Evolutionary conservation across 305 asterid species (phyloP).

Genomic region (Fraxinus angustifolia): DNA sequence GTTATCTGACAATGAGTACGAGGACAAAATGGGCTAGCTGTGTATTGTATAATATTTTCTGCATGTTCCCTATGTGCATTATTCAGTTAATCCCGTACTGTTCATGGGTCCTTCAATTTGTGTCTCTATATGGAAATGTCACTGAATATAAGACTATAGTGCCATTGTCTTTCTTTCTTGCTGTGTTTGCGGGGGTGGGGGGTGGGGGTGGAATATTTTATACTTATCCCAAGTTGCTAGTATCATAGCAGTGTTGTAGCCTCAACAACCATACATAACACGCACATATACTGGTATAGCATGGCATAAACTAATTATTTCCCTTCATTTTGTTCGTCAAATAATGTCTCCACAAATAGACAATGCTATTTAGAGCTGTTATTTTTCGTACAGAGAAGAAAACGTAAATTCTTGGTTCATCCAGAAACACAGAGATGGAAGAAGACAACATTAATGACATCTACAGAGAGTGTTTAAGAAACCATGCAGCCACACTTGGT

Average conservation of each 20-base stretch:
- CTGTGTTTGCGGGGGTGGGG: background rate
- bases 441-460: slow-evolving; percentile 33
- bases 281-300: background rate
- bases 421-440: slow-evolving; percentile 24
- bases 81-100: slow-evolving; percentile 25
- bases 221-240: background rate
- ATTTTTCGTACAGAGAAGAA: slow-evolving; percentile 24
- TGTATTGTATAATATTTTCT: slow-evolving; percentile 8
- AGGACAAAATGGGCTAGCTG: slow-evolving; percentile 8
- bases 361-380: slow-evolving; percentile 39
- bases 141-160: background rate
- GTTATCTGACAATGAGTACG: background rate
- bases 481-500: slow-evolving; percentile 73
- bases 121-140: background rate
- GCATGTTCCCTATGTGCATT: slow-evolving; percentile 32
- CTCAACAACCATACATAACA: background rate
- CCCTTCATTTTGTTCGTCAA: background rate
- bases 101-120: slow-evolving; percentile 23
- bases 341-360: slow-evolving; percentile 1
- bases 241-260: background rate
- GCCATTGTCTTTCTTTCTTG: background rate
- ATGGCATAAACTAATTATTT: background rate
- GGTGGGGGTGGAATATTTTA: background rate
- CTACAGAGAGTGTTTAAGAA: slow-evolving; percentile 53
- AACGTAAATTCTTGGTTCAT: background rate